A percentile compares a stretch with the other conserved stretches of the same genome.
Conservation (phyloP, 2,329 filamentous ascomycete genomes). For the Neonectria magnoliae region DNA sequence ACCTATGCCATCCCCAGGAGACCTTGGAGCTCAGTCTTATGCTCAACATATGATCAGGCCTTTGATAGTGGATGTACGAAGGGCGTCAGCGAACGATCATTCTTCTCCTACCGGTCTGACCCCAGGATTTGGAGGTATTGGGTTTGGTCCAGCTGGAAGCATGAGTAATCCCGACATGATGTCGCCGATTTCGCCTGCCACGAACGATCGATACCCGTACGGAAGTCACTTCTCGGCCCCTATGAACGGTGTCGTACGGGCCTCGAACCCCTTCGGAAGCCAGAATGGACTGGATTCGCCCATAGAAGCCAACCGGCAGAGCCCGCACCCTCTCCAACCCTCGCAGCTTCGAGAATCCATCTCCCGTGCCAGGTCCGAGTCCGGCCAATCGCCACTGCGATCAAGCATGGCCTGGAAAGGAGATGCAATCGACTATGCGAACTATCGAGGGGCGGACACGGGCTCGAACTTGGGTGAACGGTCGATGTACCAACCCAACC, state of each 20-base stretch:
- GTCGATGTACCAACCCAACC: conserved; percentile 61
- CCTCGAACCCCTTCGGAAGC: conserved; percentile 63
- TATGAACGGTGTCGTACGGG: conserved; percentile 58
- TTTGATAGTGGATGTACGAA: conserved; percentile 74
- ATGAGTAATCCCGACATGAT: conserved; percentile 65
- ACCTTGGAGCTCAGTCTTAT: conserved; percentile 61
- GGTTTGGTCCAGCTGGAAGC: conserved; percentile 65
- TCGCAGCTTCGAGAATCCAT: conserved; percentile 67
- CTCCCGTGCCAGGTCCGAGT: conserved; percentile 66
- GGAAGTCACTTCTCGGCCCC: conserved; percentile 59
- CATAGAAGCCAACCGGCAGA: conserved; percentile 57
- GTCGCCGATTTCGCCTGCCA: conserved; percentile 66
- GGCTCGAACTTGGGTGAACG: conserved; percentile 60
- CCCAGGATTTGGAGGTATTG: conserved; percentile 73
- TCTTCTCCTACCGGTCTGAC: conserved; percentile 74
- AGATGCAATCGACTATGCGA: conserved; percentile 66
- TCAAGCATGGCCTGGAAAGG: conserved; percentile 73
- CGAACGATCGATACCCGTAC: conserved; percentile 65
- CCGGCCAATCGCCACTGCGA: conserved; percentile 66
- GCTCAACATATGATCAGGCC: conserved; percentile 72
- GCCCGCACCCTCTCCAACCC: conserved; percentile 65
- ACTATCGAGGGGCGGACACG: conserved; percentile 57
- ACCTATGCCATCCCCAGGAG: conserved; percentile 59
- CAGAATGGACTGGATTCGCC: conserved; percentile 57
- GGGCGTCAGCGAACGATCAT: conserved; percentile 71